Evolutionary conservation across 1,284 basidiomycete species (phyloP), one percentile per base, ranked within the genome.

Genomic region (Leccinum fallax): DNA sequence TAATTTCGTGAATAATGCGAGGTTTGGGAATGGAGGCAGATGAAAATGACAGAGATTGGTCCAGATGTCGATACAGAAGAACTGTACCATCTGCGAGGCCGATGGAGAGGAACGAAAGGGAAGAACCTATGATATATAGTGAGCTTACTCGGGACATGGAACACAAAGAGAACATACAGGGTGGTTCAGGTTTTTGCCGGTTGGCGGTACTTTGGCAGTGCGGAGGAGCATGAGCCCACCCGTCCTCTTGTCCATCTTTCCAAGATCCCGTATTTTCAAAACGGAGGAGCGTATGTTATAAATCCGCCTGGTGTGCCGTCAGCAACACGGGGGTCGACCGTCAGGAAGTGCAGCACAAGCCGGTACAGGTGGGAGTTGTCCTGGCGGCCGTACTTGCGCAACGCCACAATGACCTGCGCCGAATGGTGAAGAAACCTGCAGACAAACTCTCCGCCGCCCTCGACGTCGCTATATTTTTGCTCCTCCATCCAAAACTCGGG

Each of bases 81-180:
- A 98, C 95, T 0, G 93, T 93, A n/a, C 97, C 97, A 71, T 98
- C 96, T 2, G 90, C 95, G 10, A 98, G 84, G 8, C 95, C 97
- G 48, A 98, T 85, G 5, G 95, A 92, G 19, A 99, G 85, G 75
- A 95, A 92, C 1, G 92, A 87, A 1, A 98, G 82, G n/a, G 85
- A 30, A 30, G 30, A 30, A 30, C 10, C 30, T 30, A 30, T 30
- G 30, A 30, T 85, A 16, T 49, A 7, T 65, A 34, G 55, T 64
- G 38, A 64, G 53, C 48, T 13, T 16, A 30, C 28, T 32, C 11
- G 62, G 55, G 9, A 24, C 28, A 43, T 4, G 6, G 0, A 53
- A 32, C 2, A 13, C 57, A 48, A 16, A 30, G 21, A 24, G 69
- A 30, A 30, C 86, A 66, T 71, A 94, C 93, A 3, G 94, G 94